Evolutionary conservation across 1,284 basidiomycete genomes (phyloP), one percentile per base, ranked within the genome.

Genomic region (Ganoderma lingzhi): DNA sequence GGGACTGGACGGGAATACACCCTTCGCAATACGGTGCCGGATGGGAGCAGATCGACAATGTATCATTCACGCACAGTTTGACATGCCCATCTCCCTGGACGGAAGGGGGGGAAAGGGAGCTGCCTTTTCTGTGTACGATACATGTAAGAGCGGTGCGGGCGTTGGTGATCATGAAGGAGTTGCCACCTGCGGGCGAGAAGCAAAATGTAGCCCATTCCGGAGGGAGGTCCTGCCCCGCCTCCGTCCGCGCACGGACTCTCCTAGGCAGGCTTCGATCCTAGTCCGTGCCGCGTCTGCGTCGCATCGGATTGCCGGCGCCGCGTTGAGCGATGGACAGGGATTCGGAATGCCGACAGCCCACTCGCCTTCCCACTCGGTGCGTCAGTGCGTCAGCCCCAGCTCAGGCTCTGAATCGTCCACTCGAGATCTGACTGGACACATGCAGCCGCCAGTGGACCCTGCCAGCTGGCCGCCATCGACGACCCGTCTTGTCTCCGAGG

Each of bases 11-110:
- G 41, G 68, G 70, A 58, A 71, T 62, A 59, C 64, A 66, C 62
- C 63, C 70, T 73, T 73, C 72, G 68, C 65, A 64, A 64, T 64
- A 68, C 68, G 70, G 68, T 70, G 68, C 66, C 70, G 66, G 72
- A 63, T 62, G 72, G 72, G 72, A 70, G 66, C 70, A 73, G 72
- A 73, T 73, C 72, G 72, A 71, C 70, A 70, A 73, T 71, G 72
- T 71, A 73, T 73, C 72, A 73, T 68, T 64, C 64, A 65, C 70
- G 66, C 68, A 62, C 35, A 30, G 67, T 61, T 48, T 67, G 63
- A 64, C 72, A 73, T 73, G 68, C 61, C 72, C 39, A 66, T 58
- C 37, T 61, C 59, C 59, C 59, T 61, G 64, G 59, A 41, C 19
- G 66, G 56, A 58, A 59, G 56, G 70, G 64, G 70, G 51, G 62